A percentile compares a stretch with the other conserved stretches of the same genome.
Conservation (phyloP, 73 alveolate genomes). For the Effrenium voratum region DNA sequence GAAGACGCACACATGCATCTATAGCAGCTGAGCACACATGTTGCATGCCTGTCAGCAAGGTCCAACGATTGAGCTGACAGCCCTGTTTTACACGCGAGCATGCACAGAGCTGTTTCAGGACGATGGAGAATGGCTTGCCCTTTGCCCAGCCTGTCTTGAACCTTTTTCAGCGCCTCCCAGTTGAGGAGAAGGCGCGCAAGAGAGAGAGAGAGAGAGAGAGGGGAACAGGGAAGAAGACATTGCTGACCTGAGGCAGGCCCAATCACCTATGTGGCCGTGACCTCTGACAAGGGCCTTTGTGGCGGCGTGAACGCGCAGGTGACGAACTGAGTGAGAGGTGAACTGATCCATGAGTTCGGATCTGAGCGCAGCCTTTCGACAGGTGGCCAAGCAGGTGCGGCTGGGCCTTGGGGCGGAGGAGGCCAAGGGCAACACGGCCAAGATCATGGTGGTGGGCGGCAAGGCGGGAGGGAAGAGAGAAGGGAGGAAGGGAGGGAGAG, state of each 20-base stretch:
- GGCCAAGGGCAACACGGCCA: conserved; percentile 84
- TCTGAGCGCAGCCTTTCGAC: neutral
- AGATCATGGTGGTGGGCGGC: conserved; percentile 87
- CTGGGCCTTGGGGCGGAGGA: conserved; percentile 76
- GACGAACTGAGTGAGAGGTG: no score
- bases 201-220: no score
- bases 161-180: conserved; percentile 69
- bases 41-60: neutral
- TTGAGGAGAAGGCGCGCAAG: conserved; percentile 39
- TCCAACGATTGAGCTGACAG: neutral
- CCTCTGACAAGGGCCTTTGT: conserved; percentile 81
- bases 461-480: no score
- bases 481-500: no score
- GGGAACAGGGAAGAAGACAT: no score
- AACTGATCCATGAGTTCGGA: no score
- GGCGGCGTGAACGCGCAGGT: conserved; percentile 81
- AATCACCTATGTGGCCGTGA: conserved; percentile 68
- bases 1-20: no score
- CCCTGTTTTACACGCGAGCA: neutral
- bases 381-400: conserved; percentile 77
- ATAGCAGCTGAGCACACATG: neutral
- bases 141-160: conserved; percentile 63
- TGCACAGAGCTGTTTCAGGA: neutral
- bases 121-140: conserved; percentile 82
- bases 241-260: neutral